A percentile compares a stretch with the other conserved stretches of the same genome.
Conservation (phyloP, 2,329 filamentous ascomycete genomes). For the Capronia epimyces region DNA sequence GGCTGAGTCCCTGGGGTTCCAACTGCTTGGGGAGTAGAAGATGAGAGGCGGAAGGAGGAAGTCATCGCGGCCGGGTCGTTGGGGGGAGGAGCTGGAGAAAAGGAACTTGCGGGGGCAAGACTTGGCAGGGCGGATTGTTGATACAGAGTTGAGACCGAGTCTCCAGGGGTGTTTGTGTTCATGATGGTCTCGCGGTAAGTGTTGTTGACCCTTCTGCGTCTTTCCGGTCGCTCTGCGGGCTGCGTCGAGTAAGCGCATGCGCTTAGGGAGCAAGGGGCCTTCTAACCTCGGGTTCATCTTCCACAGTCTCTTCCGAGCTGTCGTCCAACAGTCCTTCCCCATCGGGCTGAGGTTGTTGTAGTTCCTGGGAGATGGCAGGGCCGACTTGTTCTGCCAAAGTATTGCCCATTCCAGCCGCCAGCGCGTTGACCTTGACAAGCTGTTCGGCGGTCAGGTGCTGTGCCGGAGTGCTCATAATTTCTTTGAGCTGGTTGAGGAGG, state of each 20-base stretch:
- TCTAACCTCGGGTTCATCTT: slow-evolving; percentile 31
- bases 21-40: slow-evolving; percentile 12
- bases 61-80: slow-evolving; percentile 21
- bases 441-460: slow-evolving; percentile 71
- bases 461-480: slow-evolving; percentile 50
- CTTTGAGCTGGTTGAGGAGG: slow-evolving; percentile 60
- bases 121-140: slow-evolving; percentile 24
- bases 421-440: slow-evolving; percentile 49
- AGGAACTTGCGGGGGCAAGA: slow-evolving; percentile 25
- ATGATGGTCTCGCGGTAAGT: slow-evolving; percentile 27
- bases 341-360: slow-evolving; percentile 17
- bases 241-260: slow-evolving; percentile 29
- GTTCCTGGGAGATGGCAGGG: slow-evolving; percentile 21
- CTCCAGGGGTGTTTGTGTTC: slow-evolving; percentile 16
- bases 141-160: slow-evolving; percentile 16
- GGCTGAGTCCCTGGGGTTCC: slow-evolving; percentile 4
- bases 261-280: slow-evolving; percentile 15
- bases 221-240: slow-evolving; percentile 45
- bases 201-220: slow-evolving; percentile 35
- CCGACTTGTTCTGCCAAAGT: slow-evolving; percentile 48
- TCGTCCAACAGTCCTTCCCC: slow-evolving; percentile 29
- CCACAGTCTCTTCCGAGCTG: slow-evolving; percentile 28
- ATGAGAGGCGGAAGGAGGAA: slow-evolving; percentile 23
- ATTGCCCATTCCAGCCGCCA: slow-evolving; percentile 45
- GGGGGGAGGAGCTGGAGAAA: slow-evolving; percentile 19